Conservation (phyloP, 1,139 yeast genomes). For the Nakaseomyces sp. region DNA sequence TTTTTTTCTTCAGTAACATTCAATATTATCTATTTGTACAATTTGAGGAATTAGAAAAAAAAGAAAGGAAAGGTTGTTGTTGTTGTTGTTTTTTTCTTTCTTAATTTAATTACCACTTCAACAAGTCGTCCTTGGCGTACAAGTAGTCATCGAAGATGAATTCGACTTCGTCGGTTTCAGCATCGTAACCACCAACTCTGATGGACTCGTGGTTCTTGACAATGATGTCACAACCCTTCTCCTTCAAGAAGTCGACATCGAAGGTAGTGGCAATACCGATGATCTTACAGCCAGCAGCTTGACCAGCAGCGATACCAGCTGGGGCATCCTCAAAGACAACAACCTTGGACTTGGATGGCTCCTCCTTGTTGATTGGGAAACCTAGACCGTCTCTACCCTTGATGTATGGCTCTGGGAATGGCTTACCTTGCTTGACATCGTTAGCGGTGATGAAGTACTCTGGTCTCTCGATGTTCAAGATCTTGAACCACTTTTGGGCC, state of each 20-base stretch:
- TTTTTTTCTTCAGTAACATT: too few species aligned
- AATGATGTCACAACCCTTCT: slow-evolving; percentile 74
- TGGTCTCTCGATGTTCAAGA: slow-evolving; percentile 56
- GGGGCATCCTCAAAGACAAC: slow-evolving; percentile 40
- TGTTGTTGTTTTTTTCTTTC: too few species aligned
- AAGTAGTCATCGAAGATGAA: slow-evolving; percentile 33
- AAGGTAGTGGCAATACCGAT: slow-evolving; percentile 81
- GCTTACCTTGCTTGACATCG: slow-evolving; percentile 70
- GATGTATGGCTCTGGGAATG: slow-evolving; percentile 77
- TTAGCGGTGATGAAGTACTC: slow-evolving; percentile 75
- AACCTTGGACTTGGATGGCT: slow-evolving; percentile 37
- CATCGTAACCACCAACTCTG: slow-evolving; percentile 35
- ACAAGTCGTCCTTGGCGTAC: slow-evolving; percentile 33
- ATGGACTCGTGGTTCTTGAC: slow-evolving; percentile 59
- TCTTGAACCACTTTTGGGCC: slow-evolving; percentile 72
- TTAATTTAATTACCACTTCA: slow-evolving; percentile 27
- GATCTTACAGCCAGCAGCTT: slow-evolving; percentile 75
- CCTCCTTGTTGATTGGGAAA: slow-evolving; percentile 37
- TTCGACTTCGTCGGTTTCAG: slow-evolving; percentile 33
- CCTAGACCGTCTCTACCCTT: slow-evolving; percentile 56
- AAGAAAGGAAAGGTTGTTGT: not conserved
- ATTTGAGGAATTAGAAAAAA: not conserved
- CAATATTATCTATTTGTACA: too few species aligned
- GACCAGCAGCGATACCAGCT: slow-evolving; percentile 71
- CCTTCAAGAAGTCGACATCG: slow-evolving; percentile 58